These are phyloP conservation scores for Tetragonia tetragonoides DNA, from an alignment of 148 eudicot genomes.

Conservation along the genomic window DNA sequence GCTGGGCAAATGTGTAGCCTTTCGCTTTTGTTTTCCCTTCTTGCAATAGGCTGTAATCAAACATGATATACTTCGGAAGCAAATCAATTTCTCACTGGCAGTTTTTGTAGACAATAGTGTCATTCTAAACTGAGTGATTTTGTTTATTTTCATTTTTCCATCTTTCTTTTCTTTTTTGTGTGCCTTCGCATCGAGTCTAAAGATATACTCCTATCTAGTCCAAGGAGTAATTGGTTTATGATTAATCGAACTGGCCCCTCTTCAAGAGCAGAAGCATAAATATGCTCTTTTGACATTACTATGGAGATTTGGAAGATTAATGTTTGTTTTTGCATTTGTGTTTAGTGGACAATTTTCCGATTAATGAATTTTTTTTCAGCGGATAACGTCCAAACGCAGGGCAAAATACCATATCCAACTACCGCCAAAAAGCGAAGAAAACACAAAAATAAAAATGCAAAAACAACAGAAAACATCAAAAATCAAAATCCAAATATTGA, in stretches of 20 bases:
- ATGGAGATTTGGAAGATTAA: too few species aligned
- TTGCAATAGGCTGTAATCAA: neutral
- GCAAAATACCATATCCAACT: neutral
- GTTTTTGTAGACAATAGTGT: constrained; percentile 2
- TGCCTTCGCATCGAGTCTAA: too few species aligned
- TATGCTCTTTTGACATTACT: too few species aligned
- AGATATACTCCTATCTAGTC: too few species aligned
- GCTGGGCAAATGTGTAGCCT: neutral
- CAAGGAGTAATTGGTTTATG: too few species aligned
- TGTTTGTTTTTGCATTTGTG: too few species aligned
- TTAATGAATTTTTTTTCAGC: neutral
- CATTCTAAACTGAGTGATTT: too few species aligned
- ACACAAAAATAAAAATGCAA: too few species aligned
- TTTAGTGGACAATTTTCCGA: too few species aligned
- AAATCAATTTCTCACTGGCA: neutral
- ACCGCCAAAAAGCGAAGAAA: constrained; percentile 18
- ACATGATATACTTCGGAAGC: neutral
- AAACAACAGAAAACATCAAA: neutral
- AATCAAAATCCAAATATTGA: neutral
- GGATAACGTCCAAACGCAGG: constrained; percentile 3
- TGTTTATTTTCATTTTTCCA: neutral
- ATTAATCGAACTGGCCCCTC: too few species aligned
- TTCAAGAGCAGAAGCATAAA: too few species aligned
- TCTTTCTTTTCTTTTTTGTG: too few species aligned
- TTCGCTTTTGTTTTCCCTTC: neutral